phyloP scores from a whole-genome alignment of 2,329 filamentous ascomycete species.

The Ophiostoma sp. region DNA sequence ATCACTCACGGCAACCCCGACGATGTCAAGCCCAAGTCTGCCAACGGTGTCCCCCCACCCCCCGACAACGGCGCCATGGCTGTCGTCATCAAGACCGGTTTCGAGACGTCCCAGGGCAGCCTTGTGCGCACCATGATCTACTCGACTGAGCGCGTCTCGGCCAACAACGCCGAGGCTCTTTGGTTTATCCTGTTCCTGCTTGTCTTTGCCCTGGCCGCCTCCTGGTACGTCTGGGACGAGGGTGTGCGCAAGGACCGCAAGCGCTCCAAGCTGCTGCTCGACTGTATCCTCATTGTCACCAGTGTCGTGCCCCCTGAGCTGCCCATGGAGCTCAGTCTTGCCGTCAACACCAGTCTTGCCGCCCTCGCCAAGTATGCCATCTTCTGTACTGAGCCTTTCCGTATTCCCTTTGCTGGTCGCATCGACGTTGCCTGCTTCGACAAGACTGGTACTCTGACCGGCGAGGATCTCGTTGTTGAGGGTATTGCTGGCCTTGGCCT shows the following conservation, averaged over 20 bases:
- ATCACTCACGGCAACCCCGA: slow-evolving; percentile 80
- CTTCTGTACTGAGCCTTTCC: slow-evolving; percentile 98
- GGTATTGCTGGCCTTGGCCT: slow-evolving; percentile 87
- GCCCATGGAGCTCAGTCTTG: slow-evolving; percentile 95
- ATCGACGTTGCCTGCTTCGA: slow-evolving; percentile 97
- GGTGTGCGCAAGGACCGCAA: slow-evolving; percentile 92
- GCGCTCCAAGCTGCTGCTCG: slow-evolving; percentile 91
- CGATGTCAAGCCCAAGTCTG: slow-evolving; percentile 64
- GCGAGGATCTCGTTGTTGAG: slow-evolving; percentile 93
- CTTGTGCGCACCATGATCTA: slow-evolving; percentile 99
- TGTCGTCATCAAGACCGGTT: slow-evolving; percentile 93
- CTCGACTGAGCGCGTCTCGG: slow-evolving; percentile 97
- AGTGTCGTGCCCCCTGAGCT: slow-evolving; percentile 97
- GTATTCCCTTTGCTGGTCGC: slow-evolving; percentile 91
- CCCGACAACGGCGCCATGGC: slow-evolving; percentile 93
- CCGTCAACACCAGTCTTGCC: slow-evolving; percentile 94
- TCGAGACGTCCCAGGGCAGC: slow-evolving; percentile 96
- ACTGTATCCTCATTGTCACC: slow-evolving; percentile 96
- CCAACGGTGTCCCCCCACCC: slow-evolving; percentile 72
- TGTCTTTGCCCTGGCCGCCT: slow-evolving; percentile 92
- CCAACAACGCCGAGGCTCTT: slow-evolving; percentile 93
- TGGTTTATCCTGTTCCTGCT: slow-evolving; percentile 95
- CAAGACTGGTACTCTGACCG: slow-evolving; percentile 94
- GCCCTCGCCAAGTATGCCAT: slow-evolving; percentile 93
- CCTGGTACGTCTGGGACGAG: slow-evolving; percentile 98